Base-by-base conservation (phyloP, 441 rosid genomes). In the Mallotus japonicus region DNA sequence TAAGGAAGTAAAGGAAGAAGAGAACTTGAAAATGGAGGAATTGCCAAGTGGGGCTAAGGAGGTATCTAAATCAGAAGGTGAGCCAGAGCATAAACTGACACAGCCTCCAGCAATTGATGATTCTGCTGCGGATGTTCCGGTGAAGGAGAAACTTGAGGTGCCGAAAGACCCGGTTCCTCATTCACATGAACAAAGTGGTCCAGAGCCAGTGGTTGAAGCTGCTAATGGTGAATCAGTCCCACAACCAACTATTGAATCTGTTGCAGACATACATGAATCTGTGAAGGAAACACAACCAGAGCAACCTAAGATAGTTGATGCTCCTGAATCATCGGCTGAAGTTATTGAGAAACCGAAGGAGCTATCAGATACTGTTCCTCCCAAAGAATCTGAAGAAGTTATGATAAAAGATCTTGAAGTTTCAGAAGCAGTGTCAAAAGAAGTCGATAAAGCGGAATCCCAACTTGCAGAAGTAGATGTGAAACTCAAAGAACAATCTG, bases 241-340 rank as follows among this genome's bases (percentile, higher is more conserved):
- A 71, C 71, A 81, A 42, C 66, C 16, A 74, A 47, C 64, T 42
- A 24, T 53, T 17, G 78, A 75, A 57, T 59, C 62, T 50, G 76
- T 76, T 49, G 54, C 56, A 62, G 73, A 72, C 67, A 70, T 51
- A 17, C 16, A 3, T 42, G 74, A 14, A 54, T 37, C 62, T 12
- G 28, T 6, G 17, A 73, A 75, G 22, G 58, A 67, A 57, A 32
- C 15, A 24, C n/a, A 22, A 44, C 69, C 63, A 60, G 80, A 76
- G 70, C 77, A 80, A 65, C 19, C 3, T 0, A 69, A 74, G 74
- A 42, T 40, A 0, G 63, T n/a, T 51, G 80, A 79, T 62, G 77
- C 71, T 47, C 34, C 78, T 46, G 79, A 74, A 63, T 63, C 69
- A 64, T 65, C 65, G 2, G 76, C 24, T 32, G 84, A 82, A 69